Evolutionary conservation across 2,329 filamentous ascomycete genomes (phyloP).

Genomic region (Amauroascus verrucosus): DNA sequence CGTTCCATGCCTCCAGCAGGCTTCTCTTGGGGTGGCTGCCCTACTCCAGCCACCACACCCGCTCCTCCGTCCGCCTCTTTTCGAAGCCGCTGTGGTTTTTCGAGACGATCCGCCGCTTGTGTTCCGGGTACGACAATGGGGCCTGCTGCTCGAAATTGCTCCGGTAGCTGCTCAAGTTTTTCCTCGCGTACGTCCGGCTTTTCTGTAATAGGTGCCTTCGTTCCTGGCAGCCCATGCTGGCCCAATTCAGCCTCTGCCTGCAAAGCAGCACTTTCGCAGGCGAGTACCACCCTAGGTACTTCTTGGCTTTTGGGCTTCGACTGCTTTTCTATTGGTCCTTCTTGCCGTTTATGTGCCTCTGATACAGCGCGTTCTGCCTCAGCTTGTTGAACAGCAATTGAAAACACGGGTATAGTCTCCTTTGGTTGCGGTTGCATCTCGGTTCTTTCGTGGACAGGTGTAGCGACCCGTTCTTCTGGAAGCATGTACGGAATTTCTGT

Average conservation of each 20-base stretch:
- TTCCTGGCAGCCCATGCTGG: not conserved
- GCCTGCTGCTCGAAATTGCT: not conserved
- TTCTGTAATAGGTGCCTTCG: not conserved
- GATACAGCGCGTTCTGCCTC: constrained; percentile 1
- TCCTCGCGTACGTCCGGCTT: not conserved
- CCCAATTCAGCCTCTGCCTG: constrained; percentile 1
- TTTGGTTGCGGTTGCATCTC: not conserved
- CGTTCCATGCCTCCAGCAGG: not conserved
- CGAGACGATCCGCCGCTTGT: not conserved
- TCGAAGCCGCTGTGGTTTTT: not conserved
- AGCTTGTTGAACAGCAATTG: constrained; percentile 6
- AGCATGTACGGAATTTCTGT: constrained; percentile 1
- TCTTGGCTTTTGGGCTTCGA: not conserved
- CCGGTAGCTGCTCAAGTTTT: not conserved
- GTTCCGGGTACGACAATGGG: not conserved
- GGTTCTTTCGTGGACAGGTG: no score
- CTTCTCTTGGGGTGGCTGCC: not conserved
- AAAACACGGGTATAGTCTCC: not conserved
- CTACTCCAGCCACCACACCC: constrained; percentile 7
- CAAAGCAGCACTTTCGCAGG: not conserved
- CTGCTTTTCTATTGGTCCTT: not conserved
- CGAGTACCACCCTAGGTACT: not conserved
- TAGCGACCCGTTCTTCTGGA: not conserved
- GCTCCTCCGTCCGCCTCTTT: not conserved
- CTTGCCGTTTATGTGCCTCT: not conserved